Conservation (phyloP, 371 early-diverging fungal species). For the Mucor lusitanicus region DNA sequence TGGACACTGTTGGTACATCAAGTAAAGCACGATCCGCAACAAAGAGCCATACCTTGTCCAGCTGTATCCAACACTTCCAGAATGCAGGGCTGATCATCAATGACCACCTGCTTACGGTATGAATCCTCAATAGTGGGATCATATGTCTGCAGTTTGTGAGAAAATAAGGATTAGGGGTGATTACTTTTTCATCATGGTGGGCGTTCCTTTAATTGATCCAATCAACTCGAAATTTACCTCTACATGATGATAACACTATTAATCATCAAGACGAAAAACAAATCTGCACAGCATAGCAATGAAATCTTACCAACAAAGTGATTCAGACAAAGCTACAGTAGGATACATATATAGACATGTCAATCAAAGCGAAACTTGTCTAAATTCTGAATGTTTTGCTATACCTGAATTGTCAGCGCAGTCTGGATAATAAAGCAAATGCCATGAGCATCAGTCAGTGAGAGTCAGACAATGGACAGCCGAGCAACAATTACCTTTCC, state of each 20-base stretch:
- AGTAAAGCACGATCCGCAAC: neutral
- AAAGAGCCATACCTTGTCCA: slow-evolving; percentile 72
- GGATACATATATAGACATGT: neutral
- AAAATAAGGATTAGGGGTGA: neutral
- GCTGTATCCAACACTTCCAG: slow-evolving; percentile 95
- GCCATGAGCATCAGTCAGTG: neutral
- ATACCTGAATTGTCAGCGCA: slow-evolving; percentile 72
- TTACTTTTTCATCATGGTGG: neutral
- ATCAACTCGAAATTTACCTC: slow-evolving; percentile 12
- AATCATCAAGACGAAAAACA: neutral
- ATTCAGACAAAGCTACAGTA: slow-evolving; percentile 73
- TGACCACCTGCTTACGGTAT: slow-evolving; percentile 95
- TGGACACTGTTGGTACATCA: neutral
- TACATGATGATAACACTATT: neutral
- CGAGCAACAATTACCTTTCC: slow-evolving; percentile 31
- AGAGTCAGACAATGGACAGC: neutral
- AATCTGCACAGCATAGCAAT: neutral
- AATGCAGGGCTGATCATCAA: slow-evolving; percentile 92
- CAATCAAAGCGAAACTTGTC: neutral
- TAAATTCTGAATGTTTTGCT: neutral
- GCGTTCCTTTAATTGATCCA: neutral
- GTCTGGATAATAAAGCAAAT: slow-evolving; percentile 36
- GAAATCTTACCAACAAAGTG: slow-evolving; percentile 72
- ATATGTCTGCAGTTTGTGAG: slow-evolving; percentile 66
- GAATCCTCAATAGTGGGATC: slow-evolving; percentile 98